Conservation (phyloP, 2,329 filamentous ascomycete genomes). For the Sphaerulina musiva region DNA sequence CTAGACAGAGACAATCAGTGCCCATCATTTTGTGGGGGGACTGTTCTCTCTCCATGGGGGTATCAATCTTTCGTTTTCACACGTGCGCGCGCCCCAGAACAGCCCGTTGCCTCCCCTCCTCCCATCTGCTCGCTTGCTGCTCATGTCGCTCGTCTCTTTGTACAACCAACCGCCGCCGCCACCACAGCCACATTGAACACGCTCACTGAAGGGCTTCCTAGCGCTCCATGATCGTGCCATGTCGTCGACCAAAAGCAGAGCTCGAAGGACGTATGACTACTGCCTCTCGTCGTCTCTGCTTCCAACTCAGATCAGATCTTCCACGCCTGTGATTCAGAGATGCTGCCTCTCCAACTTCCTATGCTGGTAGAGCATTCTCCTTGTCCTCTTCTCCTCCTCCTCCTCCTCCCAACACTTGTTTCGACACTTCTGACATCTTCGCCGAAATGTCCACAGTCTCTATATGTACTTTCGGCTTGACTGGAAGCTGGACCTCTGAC, state of each 20-base stretch:
- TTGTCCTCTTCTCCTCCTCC: conserved; percentile 3
- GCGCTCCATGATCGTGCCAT: conserved; percentile 5
- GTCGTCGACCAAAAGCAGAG: conserved; percentile 1
- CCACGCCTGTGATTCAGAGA: conserved; percentile 6
- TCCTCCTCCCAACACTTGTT: conserved; percentile 2
- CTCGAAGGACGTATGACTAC: conserved; percentile 2
- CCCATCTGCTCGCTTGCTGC: neutral
- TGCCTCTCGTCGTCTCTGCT: conserved; percentile 3
- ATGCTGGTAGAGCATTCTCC: conserved; percentile 14
- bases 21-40: neutral
- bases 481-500: conserved; percentile 1
- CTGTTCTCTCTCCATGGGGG: neutral
- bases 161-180: neutral
- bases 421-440: conserved; percentile 7
- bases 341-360: conserved; percentile 6
- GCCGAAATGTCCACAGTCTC: neutral
- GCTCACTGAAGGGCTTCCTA: conserved; percentile 8
- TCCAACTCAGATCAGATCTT: conserved; percentile 5
- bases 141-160: neutral
- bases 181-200: neutral
- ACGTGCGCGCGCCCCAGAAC: neutral
- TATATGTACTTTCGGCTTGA: neutral
- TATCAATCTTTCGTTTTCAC: neutral
- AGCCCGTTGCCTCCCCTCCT: neutral
- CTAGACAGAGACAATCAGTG: neutral